phyloP scores from a whole-genome alignment of 1,284 basidiomycete species.

The Athelia psychrophila region DNA sequence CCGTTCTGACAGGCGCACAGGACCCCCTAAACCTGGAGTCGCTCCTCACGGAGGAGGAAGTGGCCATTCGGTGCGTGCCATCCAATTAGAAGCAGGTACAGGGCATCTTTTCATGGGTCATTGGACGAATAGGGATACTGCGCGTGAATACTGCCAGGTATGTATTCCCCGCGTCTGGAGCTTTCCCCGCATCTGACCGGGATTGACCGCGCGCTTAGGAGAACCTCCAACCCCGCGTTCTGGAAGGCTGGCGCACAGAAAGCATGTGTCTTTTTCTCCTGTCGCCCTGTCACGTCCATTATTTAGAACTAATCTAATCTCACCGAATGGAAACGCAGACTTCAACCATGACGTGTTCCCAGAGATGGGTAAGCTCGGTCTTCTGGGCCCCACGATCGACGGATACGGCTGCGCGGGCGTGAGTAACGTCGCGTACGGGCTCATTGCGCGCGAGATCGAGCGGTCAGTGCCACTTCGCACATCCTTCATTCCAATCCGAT shows the following conservation, averaged over 20 bases:
- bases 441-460: slow-evolving; percentile 93
- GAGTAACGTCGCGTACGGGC: slow-evolving; percentile 88
- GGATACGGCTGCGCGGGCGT: slow-evolving; percentile 97
- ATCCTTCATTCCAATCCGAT: too few relatives aligned
- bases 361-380: slow-evolving; percentile 92
- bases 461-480: slow-evolving; percentile 50
- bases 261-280: slow-evolving; percentile 35
- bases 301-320: slow-evolving; percentile 3
- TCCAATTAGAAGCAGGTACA: too few relatives aligned
- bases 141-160: slow-evolving; percentile 82
- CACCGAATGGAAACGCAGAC: slow-evolving; percentile 52
- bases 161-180: slow-evolving; percentile 12
- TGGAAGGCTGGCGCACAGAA: slow-evolving; percentile 88
- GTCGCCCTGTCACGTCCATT: too few relatives aligned
- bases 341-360: slow-evolving; percentile 79
- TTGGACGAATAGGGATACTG: slow-evolving; percentile 64
- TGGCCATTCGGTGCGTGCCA: slow-evolving; percentile 79
- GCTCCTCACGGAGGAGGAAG: slow-evolving; percentile 87
- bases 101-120: too few relatives aligned
- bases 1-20: slow-evolving; percentile 30
- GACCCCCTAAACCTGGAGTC: slow-evolving; percentile 78
- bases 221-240: slow-evolving; percentile 78
- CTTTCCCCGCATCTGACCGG: too few relatives aligned
- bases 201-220: slow-evolving; percentile 46
- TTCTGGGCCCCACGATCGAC: slow-evolving; percentile 89